Evolutionary conservation across 805 yeast species (phyloP), one percentile per base, ranked within the genome.

Genomic region (Candida alai): DNA sequence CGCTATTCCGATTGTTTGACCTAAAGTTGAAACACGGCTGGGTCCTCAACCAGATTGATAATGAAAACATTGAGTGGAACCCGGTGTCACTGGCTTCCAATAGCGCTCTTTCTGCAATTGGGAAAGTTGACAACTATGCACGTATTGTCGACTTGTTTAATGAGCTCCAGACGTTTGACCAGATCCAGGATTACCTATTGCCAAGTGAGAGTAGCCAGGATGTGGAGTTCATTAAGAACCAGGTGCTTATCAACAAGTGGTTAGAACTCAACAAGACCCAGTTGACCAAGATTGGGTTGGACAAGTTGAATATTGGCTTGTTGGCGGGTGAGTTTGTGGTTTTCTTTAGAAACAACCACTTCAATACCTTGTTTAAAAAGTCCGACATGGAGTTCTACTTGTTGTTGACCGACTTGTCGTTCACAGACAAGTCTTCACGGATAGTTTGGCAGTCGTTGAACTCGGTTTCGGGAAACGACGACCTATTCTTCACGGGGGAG

Each of bases 331-430:
- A 79, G 5, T 68, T 80, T 36, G 74, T 80, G 1, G 77, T 90
- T 0, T 73, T 90, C 41, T 93, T 89, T 63, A 71, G 97, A 50
- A 90, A 93, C 57, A 89, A 93, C 55, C 96, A 88, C 55, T 90
- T 85, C 58, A 74, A 74, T 43, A 86, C 96, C 0, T 52, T 89
- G 8, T 73, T 67, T 45, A 80, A 79, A 49, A 54, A 55, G 15
- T 66, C 65, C 19, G 68, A 68, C 35, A 46, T 51, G 28, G 68
- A 57, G 25, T 62, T 90, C 20, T 87, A 74, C 50, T 57, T 75
- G 4, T 63, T 90, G 18, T 80, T 84, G 3, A 84, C 93, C 1
- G 96, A 93, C 51, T 62, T 69, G 11, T 87, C 93, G 3, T 82
- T 76, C 48, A 63, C 68, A 25, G 48, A 54, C 2, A 61, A 70